These are phyloP conservation scores for Xanthoparmelia taractica DNA, from an alignment of 495 filamentous ascomycete genomes.

Conservation along the genomic window DNA sequence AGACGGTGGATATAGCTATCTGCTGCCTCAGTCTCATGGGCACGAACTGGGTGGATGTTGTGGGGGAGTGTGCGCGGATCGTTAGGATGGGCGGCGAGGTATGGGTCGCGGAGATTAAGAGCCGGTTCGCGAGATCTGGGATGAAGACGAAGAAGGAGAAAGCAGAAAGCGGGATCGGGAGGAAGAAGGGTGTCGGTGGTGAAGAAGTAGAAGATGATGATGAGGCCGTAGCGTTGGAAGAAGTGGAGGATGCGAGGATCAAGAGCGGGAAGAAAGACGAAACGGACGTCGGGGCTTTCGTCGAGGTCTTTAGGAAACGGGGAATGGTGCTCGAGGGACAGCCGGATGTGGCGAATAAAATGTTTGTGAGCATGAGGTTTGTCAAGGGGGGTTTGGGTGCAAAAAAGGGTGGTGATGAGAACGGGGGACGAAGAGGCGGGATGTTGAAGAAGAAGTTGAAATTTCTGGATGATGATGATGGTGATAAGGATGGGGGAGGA, in stretches of 20 bases:
- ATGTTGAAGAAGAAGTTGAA: conserved; percentile 47
- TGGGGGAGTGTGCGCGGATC: conserved; percentile 89
- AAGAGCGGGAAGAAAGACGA: conserved; percentile 41
- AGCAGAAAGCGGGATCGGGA: conserved; percentile 46
- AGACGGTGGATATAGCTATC: conserved; percentile 71
- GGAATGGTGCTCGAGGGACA: conserved; percentile 66
- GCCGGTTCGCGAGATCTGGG: conserved; percentile 64
- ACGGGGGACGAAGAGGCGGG: conserved; percentile 21
- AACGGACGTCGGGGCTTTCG: conserved; percentile 82
- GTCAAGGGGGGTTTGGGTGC: conserved; percentile 63
- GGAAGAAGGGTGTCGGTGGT: conserved; percentile 29
- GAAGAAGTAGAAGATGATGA: conserved; percentile 33
- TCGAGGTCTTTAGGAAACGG: conserved; percentile 66
- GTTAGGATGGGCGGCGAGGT: conserved; percentile 73
- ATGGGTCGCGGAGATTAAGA: conserved; percentile 96
- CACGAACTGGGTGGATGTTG: conserved; percentile 80
- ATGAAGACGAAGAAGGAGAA: conserved; percentile 40
- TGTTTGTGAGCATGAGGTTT: conserved; percentile 97
- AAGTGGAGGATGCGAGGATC: conserved; percentile 40
- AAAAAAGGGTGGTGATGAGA: conserved; percentile 48
- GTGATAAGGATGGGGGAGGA: too few species aligned
- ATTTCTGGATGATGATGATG: conserved; percentile 48
- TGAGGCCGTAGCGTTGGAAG: conserved; percentile 25
- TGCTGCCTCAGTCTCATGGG: conserved; percentile 98
- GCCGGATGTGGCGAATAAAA: conserved; percentile 82